Base-by-base conservation (phyloP, 2,329 filamentous ascomycete species). In the Alternaria sp. region DNA sequence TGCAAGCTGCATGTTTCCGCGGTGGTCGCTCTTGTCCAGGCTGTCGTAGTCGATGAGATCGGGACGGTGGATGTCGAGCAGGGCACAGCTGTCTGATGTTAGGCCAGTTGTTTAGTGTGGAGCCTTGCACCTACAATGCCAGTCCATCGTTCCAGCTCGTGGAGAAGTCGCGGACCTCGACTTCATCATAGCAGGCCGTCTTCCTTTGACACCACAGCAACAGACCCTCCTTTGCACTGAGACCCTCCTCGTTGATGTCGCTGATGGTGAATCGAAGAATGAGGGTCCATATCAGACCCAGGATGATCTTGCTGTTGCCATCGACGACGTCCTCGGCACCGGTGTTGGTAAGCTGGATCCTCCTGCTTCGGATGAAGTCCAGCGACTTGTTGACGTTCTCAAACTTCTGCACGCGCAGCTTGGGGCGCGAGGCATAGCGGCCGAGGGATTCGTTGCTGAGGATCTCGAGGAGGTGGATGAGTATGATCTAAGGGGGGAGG, bases 191-290 rank as follows among this genome's bases (percentile, higher is more conserved):
- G 80, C 95, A 99, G 7, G 95, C 95, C 29, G 95, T 99, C 82
- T 99, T 99, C 70, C 95, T 86, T 80, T 99, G 94, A 82, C 95
- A 99, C 95, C 95, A 99, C 24, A 99, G 81, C 56, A 99, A 80
- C 71, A 99, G 81, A 63, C 95, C 95, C 77, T 98, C 95, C 79
- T 98, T 97, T 58, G 95, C 95, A 51, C 94, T 97, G 87, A 98
- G 90, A 66, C 95, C 95, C 83, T 97, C 95, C 78, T 94, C 90
- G 77, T 96, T 98, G 82, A 99, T 99, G 79, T 99, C 95, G 77
- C 90, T 97, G 77, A 99, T 99, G 68, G 95, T 99, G 78, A 99
- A 99, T 50, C 95, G 87, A 67, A 97, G 83, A 89, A 99, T 99
- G 63, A 99, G 84, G 5, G 93, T 99, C 95, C 95, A 99, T 79